These are phyloP conservation scores for Rhododendron molle DNA, from an alignment of 148 eudicot genomes.

Conservation along the genomic window DNA sequence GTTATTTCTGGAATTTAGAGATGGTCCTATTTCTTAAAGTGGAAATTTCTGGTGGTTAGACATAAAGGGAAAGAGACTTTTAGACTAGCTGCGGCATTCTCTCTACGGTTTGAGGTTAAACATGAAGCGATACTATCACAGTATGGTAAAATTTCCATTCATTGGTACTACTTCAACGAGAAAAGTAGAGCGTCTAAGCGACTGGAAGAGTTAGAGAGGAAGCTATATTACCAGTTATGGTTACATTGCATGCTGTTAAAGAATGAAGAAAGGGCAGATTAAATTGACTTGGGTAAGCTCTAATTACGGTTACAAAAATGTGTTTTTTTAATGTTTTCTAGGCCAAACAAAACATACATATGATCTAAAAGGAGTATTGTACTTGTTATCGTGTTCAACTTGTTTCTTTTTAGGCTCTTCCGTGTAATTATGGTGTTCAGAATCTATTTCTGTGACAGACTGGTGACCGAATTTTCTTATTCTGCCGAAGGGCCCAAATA, in stretches of 20 bases:
- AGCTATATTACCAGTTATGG: background rate
- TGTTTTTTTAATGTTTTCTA: background rate
- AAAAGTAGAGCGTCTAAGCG: background rate
- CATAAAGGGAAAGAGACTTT: background rate
- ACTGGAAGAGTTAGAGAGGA: background rate
- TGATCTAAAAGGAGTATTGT: background rate
- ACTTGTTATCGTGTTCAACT: background rate
- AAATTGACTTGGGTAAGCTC: background rate
- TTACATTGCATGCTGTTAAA: background rate
- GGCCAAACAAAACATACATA: background rate
- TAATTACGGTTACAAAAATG: background rate
- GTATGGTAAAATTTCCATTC: background rate
- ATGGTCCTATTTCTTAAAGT: background rate
- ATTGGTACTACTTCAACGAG: background rate
- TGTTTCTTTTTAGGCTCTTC: background rate
- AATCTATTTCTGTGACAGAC: background rate
- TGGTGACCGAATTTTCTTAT: background rate
- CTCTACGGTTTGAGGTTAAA: background rate
- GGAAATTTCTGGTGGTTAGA: background rate
- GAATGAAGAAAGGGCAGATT: background rate
- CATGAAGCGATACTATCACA: background rate
- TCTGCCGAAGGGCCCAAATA: background rate
- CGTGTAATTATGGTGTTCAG: background rate
- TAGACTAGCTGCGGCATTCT: background rate
- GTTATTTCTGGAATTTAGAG: background rate